Base-by-base conservation (phyloP, 768 basidiomycete genomes). In the Ramaria rubella region DNA sequence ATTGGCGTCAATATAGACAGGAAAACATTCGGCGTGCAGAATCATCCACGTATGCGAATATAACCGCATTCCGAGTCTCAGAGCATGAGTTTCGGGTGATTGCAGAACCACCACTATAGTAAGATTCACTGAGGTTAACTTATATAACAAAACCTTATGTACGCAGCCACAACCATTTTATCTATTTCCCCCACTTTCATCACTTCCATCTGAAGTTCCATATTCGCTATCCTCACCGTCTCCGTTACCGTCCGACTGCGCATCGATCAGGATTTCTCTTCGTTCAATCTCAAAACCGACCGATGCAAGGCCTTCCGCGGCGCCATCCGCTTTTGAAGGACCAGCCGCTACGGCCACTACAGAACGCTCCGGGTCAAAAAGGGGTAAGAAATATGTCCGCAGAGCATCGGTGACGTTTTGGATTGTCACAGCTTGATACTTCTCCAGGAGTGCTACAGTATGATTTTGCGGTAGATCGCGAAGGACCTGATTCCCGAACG, bases 401-500 rank as follows among this genome's bases (percentile, higher is more conserved):
- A 98, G 76, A 4, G 80, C 79, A 5, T 67, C 71, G 15, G 93
- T 67, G 51, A 97, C 85, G 59, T 96, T 85, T 5, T 82, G 80
- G 64, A 85, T 85, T 17, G 85, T 87, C 57, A 98, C 80, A n/a
- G 72, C 71, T 75, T 92, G 86, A 64, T 84, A 87, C 65, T 83
- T 82, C 62, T 85, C 80, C 44, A 95, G 76, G n/a, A 93, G 77
- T 52, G 86, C 79, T 24, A 88, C 75, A 62, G 87, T 85, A 65
- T 87, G 76, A 59, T 83, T 80, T 65, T 86, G 83, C 5, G 85
- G 72, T 9, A 97, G 81, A 30, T 85, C 87, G 65, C 89, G 90
- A n/a, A 99, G 76, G 0, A 86, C 89, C 74, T 96, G 91, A 70
- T 98, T 94, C 29, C 79, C 75, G 71, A 96, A 97, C 0, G 93